Evolutionary conservation across 495 filamentous ascomycete genomes (phyloP).

Genomic region (Aspergillus nanangensis): DNA sequence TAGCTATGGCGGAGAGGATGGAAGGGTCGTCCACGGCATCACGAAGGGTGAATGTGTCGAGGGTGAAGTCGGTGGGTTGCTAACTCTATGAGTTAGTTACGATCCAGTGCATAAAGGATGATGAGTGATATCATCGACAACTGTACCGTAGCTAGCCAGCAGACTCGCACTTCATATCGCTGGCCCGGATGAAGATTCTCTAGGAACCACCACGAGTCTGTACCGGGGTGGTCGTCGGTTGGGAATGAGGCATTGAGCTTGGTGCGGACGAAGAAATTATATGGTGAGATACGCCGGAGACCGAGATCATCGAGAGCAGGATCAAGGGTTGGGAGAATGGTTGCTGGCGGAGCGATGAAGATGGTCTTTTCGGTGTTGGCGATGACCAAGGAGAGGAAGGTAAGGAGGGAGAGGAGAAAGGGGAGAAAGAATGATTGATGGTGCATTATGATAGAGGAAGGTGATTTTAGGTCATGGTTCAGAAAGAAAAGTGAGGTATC

Average conservation of each 20-base stretch:
- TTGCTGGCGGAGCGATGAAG: constrained; percentile 65
- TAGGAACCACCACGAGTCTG: constrained; percentile 79
- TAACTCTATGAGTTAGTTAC: constrained; percentile 33
- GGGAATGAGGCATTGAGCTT: constrained; percentile 65
- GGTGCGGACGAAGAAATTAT: constrained; percentile 50
- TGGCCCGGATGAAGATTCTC: constrained; percentile 64
- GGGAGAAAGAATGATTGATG: constrained; percentile 1
- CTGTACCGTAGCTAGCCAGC: constrained; percentile 91
- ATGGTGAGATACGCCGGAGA: constrained; percentile 59
- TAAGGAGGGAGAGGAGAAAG: constrained; percentile 21
- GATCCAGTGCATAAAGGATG: too few species aligned
- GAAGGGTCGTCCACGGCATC: constrained; percentile 54
- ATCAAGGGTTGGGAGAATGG: constrained; percentile 48
- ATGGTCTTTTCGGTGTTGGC: constrained; percentile 91
- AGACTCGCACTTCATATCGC: constrained; percentile 88
- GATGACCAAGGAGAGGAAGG: constrained; percentile 24
- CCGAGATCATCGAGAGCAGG: constrained; percentile 61
- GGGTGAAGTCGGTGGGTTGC: constrained; percentile 83
- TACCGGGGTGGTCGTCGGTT: constrained; percentile 48
- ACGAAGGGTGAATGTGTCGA: constrained; percentile 57
- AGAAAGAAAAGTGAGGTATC: too few species aligned
- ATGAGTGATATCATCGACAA: too few species aligned
- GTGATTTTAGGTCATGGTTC: too few species aligned
- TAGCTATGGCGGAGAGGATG: constrained; percentile 59
- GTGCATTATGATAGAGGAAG: too few species aligned